These are phyloP conservation scores for Zymoseptoria pseudotritici DNA, from an alignment of 2,329 filamentous ascomycete genomes.

Conservation along the genomic window DNA sequence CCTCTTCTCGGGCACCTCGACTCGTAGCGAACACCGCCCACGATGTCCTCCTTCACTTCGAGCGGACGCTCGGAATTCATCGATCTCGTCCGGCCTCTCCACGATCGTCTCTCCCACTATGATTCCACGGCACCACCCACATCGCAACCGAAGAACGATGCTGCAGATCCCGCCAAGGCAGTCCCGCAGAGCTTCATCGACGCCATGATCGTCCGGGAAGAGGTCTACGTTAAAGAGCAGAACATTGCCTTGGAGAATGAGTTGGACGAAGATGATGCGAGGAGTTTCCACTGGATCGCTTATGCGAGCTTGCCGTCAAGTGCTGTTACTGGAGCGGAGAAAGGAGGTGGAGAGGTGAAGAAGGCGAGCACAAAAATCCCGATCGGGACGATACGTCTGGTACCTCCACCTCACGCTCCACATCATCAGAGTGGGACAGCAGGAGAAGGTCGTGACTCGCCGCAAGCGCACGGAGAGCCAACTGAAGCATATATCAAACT, in stretches of 20 bases:
- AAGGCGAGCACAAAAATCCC: conserved; percentile 42
- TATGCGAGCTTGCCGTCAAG: conserved; percentile 55
- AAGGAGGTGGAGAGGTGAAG: conserved; percentile 27
- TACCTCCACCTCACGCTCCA: conserved; percentile 64
- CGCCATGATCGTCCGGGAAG: conserved; percentile 50
- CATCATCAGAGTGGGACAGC: conserved; percentile 14
- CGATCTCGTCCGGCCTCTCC: conserved; percentile 24
- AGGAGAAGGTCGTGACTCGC: conserved; percentile 18
- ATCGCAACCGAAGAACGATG: conserved; percentile 26
- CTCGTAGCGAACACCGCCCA: not conserved
- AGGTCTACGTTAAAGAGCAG: conserved; percentile 54
- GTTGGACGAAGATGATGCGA: conserved; percentile 70
- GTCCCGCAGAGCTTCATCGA: conserved; percentile 44
- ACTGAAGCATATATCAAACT: conserved; percentile 75
- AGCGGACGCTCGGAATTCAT: conserved; percentile 24
- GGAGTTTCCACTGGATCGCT: conserved; percentile 81
- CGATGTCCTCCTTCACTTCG: not conserved
- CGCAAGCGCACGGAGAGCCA: conserved; percentile 33
- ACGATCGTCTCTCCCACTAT: conserved; percentile 26
- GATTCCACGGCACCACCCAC: conserved; percentile 20
- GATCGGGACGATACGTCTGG: conserved; percentile 69
- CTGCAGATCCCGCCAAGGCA: conserved; percentile 24
- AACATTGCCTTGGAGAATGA: conserved; percentile 57
- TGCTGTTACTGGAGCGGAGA: conserved; percentile 29
- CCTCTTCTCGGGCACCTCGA: too few relatives aligned